Conservation (phyloP, 495 filamentous ascomycete species). For the Aspergillus homomorphus region DNA sequence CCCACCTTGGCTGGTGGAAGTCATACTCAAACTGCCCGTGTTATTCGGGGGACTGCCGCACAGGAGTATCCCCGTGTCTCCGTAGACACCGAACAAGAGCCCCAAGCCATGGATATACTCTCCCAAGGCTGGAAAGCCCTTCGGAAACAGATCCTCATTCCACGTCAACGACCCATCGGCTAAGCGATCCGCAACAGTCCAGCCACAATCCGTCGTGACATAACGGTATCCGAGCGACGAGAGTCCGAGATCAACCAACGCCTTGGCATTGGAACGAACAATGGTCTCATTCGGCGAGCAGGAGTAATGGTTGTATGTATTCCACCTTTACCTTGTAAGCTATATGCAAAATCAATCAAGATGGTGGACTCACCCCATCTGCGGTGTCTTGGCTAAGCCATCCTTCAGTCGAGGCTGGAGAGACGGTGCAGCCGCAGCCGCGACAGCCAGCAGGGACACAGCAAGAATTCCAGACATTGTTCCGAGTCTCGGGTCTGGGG, state of each 20-base stretch:
- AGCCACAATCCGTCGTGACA: constrained; percentile 58
- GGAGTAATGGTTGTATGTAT: constrained; percentile 53
- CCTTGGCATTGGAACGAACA: constrained; percentile 51
- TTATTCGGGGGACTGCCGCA: constrained; percentile 29
- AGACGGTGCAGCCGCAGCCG: neutral
- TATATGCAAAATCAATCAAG: neutral
- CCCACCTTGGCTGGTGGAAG: neutral
- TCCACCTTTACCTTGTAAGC: constrained; percentile 50
- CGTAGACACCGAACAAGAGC: constrained; percentile 55
- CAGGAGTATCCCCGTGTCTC: constrained; percentile 43
- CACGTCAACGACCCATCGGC: constrained; percentile 49
- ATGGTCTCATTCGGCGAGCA: constrained; percentile 48
- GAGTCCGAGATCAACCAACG: constrained; percentile 52
- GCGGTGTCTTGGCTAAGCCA: constrained; percentile 30
- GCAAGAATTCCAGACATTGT: neutral
- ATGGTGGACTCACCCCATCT: constrained; percentile 29
- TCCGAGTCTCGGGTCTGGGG: no score
- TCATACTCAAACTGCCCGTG: constrained; percentile 30
- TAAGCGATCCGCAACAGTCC: constrained; percentile 43
- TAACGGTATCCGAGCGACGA: constrained; percentile 49
- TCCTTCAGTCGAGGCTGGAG: constrained; percentile 23
- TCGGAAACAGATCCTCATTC: constrained; percentile 52
- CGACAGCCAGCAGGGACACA: neutral
- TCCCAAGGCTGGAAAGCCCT: constrained; percentile 47
- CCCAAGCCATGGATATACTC: constrained; percentile 47